phyloP scores from a whole-genome alignment of 2,329 filamentous ascomycete species.

The Madurella fahalii region DNA sequence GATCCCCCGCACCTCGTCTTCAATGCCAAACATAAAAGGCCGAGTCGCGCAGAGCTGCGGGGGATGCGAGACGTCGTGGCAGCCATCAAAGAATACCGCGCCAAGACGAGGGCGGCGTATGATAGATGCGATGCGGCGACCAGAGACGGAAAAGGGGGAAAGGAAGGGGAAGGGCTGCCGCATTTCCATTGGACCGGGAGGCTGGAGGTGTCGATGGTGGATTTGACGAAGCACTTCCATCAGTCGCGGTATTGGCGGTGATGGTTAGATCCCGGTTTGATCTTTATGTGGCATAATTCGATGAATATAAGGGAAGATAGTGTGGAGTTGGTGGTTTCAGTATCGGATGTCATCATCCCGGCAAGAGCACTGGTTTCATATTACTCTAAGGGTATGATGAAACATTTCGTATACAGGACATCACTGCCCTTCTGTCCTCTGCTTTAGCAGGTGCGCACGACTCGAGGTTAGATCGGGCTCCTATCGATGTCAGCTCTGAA shows the following conservation, averaged over 20 bases:
- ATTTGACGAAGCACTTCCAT: constrained; percentile 1
- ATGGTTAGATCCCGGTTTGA: not conserved
- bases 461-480: no score
- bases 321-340: no score
- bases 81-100: constrained; percentile 40
- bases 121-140: constrained; percentile 1
- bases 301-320: not conserved
- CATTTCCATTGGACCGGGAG: constrained; percentile 38
- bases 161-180: constrained; percentile 19
- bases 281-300: not conserved
- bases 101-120: constrained; percentile 31
- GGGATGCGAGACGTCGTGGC: constrained; percentile 43
- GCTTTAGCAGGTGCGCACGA: no score
- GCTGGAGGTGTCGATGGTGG: constrained; percentile 32
- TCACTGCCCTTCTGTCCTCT: no score
- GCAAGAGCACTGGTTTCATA: no score
- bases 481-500: no score
- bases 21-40: constrained; percentile 15
- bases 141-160: constrained; percentile 8
- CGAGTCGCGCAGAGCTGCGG: constrained; percentile 30
- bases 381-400: no score
- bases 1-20: not conserved
- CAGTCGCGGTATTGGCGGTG: constrained; percentile 16
- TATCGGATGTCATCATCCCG: no score
- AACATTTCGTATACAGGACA: no score